Evolutionary conservation across 2,329 filamentous ascomycete species (phyloP).

Genomic region (Colletotrichum nymphaeae): DNA sequence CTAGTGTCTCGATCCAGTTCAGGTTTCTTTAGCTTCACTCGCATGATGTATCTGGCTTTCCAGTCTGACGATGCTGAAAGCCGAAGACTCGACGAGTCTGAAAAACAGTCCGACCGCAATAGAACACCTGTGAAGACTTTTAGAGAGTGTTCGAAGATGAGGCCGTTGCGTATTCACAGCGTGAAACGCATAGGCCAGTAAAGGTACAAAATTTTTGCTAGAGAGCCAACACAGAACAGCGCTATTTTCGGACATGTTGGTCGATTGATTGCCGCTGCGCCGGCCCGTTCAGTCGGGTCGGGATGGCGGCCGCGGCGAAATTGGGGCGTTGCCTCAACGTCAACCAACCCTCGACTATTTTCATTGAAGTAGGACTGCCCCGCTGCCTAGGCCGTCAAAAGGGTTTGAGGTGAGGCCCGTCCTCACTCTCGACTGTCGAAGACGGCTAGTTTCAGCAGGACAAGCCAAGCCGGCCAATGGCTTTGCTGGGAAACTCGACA

Average conservation of each 20-base stretch:
- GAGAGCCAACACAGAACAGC: not conserved
- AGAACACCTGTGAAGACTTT: not conserved
- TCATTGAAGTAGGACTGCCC: too few relatives aligned
- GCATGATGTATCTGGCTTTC: not conserved
- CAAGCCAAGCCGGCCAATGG: not conserved
- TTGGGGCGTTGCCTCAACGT: not conserved
- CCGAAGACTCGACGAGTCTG: slow-evolving; percentile 6
- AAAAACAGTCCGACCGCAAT: not conserved
- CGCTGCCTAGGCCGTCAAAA: not conserved
- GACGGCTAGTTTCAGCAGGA: not conserved
- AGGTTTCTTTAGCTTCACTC: not conserved
- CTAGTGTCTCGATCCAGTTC: not conserved
- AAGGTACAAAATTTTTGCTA: not conserved
- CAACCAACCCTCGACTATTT: not conserved
- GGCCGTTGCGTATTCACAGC: not conserved
- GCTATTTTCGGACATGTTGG: not conserved
- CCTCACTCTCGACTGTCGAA: not conserved
- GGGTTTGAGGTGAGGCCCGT: slow-evolving; percentile 4
- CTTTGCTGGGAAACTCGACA: not conserved
- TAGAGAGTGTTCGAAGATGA: not conserved
- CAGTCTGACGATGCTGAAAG: not conserved
- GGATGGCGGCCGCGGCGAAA: not conserved
- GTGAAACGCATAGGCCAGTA: not conserved
- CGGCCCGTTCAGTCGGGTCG: slow-evolving; percentile 7
- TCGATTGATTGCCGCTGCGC: slow-evolving; percentile 6